Conservation (phyloP, 1,139 yeast genomes). For the Pneumocystis carinii region DNA sequence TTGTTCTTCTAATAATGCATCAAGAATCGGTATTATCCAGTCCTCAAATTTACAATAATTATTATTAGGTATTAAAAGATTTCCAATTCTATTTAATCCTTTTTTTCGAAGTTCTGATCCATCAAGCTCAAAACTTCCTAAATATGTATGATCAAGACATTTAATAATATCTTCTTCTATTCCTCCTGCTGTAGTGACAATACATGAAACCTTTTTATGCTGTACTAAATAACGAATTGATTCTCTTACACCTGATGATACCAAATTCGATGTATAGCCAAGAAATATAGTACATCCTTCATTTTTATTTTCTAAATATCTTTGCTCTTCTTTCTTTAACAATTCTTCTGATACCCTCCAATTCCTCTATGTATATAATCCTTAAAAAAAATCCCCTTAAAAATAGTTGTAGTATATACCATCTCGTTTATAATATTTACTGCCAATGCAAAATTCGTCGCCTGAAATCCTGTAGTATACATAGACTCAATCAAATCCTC, state of each 20-base stretch:
- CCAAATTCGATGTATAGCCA: slow-evolving; percentile 95
- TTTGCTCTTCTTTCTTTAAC: slow-evolving; percentile 38
- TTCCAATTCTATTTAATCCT: slow-evolving; percentile 96
- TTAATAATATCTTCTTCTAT: slow-evolving; percentile 93
- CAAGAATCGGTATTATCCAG: slow-evolving; percentile 92
- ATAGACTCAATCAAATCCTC: slow-evolving; percentile 58
- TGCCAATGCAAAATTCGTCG: slow-evolving; percentile 67
- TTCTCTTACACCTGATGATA: slow-evolving; percentile 86
- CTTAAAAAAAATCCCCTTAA: background rate
- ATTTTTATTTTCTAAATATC: slow-evolving; percentile 32
- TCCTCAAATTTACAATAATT: slow-evolving; percentile 95
- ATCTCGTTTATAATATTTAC: slow-evolving; percentile 82
- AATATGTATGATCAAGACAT: slow-evolving; percentile 85
- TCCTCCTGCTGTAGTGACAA: slow-evolving; percentile 95
- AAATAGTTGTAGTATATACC: slow-evolving; percentile 25
- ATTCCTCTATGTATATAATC: background rate
- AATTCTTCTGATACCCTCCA: slow-evolving; percentile 34
- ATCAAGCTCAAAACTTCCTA: slow-evolving; percentile 75
- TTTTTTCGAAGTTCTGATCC: slow-evolving; percentile 77
- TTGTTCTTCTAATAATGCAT: slow-evolving; percentile 77
- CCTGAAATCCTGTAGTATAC: slow-evolving; percentile 98
- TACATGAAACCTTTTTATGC: slow-evolving; percentile 84
- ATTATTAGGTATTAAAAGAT: slow-evolving; percentile 89
- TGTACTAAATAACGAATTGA: slow-evolving; percentile 78
- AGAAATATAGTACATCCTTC: slow-evolving; percentile 59